A percentile compares a stretch with the other conserved stretches of the same genome.
phyloP scores from a whole-genome alignment of 331 rosid species.

The Rosa hybrid region DNA sequence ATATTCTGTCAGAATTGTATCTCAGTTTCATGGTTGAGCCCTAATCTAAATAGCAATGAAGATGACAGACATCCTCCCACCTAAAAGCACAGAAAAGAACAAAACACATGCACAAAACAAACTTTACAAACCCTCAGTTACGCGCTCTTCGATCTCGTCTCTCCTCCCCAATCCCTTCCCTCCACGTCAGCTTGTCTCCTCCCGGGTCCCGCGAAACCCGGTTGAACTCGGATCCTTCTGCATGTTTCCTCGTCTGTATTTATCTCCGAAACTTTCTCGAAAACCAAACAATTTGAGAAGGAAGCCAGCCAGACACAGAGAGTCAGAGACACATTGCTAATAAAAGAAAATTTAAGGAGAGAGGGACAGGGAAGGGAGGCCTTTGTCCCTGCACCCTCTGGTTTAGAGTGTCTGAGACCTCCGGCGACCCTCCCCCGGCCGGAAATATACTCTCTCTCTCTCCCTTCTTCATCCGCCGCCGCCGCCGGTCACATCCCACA shows the following conservation, averaged over 20 bases:
- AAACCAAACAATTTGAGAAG: not conserved
- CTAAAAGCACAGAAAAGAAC: not conserved
- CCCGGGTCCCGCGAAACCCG: not conserved
- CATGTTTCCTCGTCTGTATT: not conserved
- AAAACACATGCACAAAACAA: not conserved
- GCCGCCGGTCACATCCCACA: slow-evolving; percentile 15
- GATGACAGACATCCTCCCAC: too few species aligned
- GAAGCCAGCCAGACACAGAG: not conserved
- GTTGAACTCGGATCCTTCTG: not conserved
- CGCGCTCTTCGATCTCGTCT: not conserved
- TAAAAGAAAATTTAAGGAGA: not conserved
- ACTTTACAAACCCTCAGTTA: not conserved
- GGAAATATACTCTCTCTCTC: not conserved
- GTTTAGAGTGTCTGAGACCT: not conserved
- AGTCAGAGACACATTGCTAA: not conserved
- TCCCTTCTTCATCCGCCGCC: not conserved
- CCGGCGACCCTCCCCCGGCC: slow-evolving; percentile 14
- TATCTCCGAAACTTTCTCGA: slow-evolving; percentile 10
- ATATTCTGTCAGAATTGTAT: not conserved
- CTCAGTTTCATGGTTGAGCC: not conserved
- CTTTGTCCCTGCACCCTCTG: slow-evolving; percentile 11
- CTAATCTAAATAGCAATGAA: not conserved
- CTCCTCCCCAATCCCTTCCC: not conserved
- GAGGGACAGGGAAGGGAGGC: not conserved
- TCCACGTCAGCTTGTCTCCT: slow-evolving; percentile 7